Evolutionary conservation across 83 land plant genomes (phyloP), one percentile per base, ranked within the genome.

Genomic region (Picea abies): DNA sequence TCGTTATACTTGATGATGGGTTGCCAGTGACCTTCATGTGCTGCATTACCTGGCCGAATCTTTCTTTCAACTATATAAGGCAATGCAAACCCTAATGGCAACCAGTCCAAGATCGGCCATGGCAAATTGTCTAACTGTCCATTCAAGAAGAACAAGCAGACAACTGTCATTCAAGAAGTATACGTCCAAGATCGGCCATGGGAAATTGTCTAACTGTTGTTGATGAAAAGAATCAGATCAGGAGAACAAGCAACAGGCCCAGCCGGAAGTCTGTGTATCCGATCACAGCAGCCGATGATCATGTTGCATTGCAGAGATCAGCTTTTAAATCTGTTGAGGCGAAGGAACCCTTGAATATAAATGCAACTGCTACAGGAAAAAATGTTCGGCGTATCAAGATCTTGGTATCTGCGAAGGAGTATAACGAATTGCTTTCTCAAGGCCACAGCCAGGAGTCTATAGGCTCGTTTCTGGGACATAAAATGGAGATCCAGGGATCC

Each of bases 361-460:
- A 69, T 12, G 37, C 29, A 69, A 70, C 47, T 70, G 35, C n/a
- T 5, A 20, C 19, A 70, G 75, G 19, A 35, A 70, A 12, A 5
- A 41, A 20, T 1, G 44, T 17, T 70, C 44, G 35, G 17, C 75
- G 75, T 70, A 35, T 70, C 8, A 70, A 70, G 75, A 70, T 70
- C 22, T 70, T 70, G 75, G 75, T 70, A 37, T 70, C 75, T 14
- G 22, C 16, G 0, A 17, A 70, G 20, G 75, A 70, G 10, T 37
- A 35, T 15, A 35, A 37, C 41, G 47, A 70, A 8, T 20, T 70
- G 44, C 5, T 70, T 37, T 70, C 75, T 6, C n/a, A 70, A 19
- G 75, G 75, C 47, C 75, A 70, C 41, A 70, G 75, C 47, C 44
- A 16, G 75, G 75, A 70, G 0, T 70, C 47, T 7, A 70, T 70